Evolutionary conservation across 306 rosid species (phyloP), one percentile per base, ranked within the genome.

Genomic region (Adenanthera pavonina): DNA sequence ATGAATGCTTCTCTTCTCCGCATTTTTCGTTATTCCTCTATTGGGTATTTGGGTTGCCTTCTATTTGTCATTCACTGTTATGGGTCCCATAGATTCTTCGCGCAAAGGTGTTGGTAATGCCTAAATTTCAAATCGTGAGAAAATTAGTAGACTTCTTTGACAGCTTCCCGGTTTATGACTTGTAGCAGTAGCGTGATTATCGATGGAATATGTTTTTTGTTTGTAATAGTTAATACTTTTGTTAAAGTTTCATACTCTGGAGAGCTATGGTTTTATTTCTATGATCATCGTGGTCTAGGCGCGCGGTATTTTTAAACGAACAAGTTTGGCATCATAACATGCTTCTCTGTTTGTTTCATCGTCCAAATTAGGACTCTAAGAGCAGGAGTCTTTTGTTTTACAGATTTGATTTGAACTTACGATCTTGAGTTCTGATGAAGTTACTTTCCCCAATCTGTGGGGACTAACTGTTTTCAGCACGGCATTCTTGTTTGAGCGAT

Each of bases 321-420:
- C 70, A 11, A 20, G 71, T 16, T 46, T 9, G 49, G 49, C 8
- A 9, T 46, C 49, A 46, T 9, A 46, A 46, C 13, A 46, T 46
- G 49, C 49, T 79, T 56, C 69, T 79, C 25, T 79, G 40, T 4
- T 38, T 34, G 13, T 44, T 44, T 46, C 73, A 12, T 51, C 62
- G 75, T 54, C 14, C n/a, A 33, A 52, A 61, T 61, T 17, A 33
- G 33, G 5, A 57, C 17, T 61, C 36, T n/a, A 53, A 16, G 68
- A 25, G 41, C 66, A 17, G 14, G 33, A 76, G 2, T 65, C 5
- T 52, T 52, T 53, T 40, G 33, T 56, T 56, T 53, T 67, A 25
- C 20, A 52, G 57, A 5, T 68, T 12, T 9, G 7, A 0, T 34
- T 38, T 36, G 65, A 8, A 25, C 52, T 54, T 41, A 4, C 5